Evolutionary conservation across 768 basidiomycete genomes (phyloP), one percentile per base, ranked within the genome.

Genomic region (Rubroboletus satanas): DNA sequence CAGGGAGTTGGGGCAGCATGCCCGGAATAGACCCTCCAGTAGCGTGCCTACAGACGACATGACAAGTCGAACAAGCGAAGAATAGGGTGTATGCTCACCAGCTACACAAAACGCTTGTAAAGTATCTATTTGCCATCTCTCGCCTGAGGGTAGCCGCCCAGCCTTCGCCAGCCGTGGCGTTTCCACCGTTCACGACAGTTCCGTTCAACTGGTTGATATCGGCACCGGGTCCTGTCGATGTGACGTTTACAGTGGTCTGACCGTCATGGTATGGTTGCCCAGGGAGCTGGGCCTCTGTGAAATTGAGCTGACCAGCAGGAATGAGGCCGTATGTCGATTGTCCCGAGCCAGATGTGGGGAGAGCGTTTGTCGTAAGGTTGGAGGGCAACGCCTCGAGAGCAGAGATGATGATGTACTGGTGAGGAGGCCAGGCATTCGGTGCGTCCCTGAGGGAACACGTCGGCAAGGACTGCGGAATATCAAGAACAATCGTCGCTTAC

Each of bases 381-480:
- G 83, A 63, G 0, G 91, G 91, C 15, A 98, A 74, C 11, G 83
- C 79, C 36, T 80, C 78, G 37, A 98, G 81, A 0, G 93, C 93
- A 53, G 86, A 76, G 43, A 96, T 79, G 26, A 82, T 73, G 58
- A 96, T 89, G 69, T 92, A 86, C 58, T 88, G 88, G 62, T 91
- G 88, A 9, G 89, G 87, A 17, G 90, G 90, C 93, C 92, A 97
- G 2, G 86, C 71, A 63, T 93, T 93, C n/a, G 93, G 92, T 26
- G 86, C 81, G 64, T 91, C 89, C 88, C 86, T 88, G 48, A 28
- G 21, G 2, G 17, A 38, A 23, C 21, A 26, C 2, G 29, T 59
- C 49, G 47, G 23, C 23, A n/a, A 32, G 23, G 12, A 37, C 11
- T 18, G 35, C n/a, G 2, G 21, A 44, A 37, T 35, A 45, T 18